Conservation (phyloP, 2,329 filamentous ascomycete species). For the Aspergillus quadricinctus region DNA sequence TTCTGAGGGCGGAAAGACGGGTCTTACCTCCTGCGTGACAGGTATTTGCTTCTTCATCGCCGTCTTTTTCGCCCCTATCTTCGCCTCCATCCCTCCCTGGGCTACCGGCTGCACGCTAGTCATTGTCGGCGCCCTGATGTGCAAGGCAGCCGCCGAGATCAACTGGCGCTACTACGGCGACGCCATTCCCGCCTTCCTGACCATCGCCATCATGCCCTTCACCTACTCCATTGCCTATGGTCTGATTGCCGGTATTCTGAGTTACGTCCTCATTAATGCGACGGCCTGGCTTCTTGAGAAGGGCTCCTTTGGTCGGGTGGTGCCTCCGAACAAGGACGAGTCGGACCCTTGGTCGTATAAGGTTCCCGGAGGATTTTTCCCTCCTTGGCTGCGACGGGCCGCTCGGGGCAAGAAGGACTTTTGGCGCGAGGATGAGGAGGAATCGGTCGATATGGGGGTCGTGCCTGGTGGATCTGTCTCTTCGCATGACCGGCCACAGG, state of each 20-base stretch:
- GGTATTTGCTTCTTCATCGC: slow-evolving; percentile 82
- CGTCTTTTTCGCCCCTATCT: slow-evolving; percentile 86
- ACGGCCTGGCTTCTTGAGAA: slow-evolving; percentile 65
- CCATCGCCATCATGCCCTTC: slow-evolving; percentile 82
- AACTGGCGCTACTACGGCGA: slow-evolving; percentile 87
- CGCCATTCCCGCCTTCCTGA: slow-evolving; percentile 77
- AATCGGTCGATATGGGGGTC: slow-evolving; percentile 10
- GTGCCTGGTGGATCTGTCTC: slow-evolving; percentile 6
- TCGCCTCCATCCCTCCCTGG: slow-evolving; percentile 84
- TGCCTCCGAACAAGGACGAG: slow-evolving; percentile 68
- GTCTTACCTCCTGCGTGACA: slow-evolving; percentile 73
- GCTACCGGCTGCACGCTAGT: slow-evolving; percentile 85
- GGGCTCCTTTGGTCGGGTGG: slow-evolving; percentile 63
- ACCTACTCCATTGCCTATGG: slow-evolving; percentile 86
- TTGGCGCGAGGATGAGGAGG: slow-evolving; percentile 49
- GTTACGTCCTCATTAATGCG: slow-evolving; percentile 72
- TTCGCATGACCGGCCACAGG: not conserved
- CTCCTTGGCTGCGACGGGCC: slow-evolving; percentile 66
- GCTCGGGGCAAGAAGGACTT: slow-evolving; percentile 67
- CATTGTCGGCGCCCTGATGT: slow-evolving; percentile 86
- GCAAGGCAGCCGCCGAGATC: slow-evolving; percentile 70
- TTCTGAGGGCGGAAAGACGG: slow-evolving; percentile 79
- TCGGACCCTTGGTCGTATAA: slow-evolving; percentile 79
- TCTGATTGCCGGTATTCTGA: slow-evolving; percentile 73
- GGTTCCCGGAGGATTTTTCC: slow-evolving; percentile 69